Conservation (phyloP, 352 stramenopile species). For the Pythium phragmiticola region DNA sequence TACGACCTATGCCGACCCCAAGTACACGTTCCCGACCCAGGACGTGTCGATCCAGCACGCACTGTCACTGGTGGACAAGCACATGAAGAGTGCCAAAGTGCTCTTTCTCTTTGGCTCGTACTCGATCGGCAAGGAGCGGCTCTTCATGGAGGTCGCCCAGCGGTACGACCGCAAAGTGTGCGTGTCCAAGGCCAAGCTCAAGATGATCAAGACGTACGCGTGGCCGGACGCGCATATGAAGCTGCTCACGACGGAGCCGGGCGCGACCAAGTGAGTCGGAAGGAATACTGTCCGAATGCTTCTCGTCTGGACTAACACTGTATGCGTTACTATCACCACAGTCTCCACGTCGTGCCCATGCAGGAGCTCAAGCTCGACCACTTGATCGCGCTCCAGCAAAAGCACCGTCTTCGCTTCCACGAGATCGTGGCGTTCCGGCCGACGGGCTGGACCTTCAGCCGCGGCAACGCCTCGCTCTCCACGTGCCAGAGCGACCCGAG, state of each 20-base stretch:
- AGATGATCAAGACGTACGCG: slow-evolving; percentile 86
- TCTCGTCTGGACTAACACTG: too few relatives aligned
- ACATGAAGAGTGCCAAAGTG: slow-evolving; percentile 57
- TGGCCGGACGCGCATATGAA: slow-evolving; percentile 81
- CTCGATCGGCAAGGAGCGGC: slow-evolving; percentile 95
- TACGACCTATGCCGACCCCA: slow-evolving; percentile 96
- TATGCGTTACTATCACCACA: slow-evolving; percentile 18
- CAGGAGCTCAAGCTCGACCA: slow-evolving; percentile 93
- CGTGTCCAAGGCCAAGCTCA: slow-evolving; percentile 73
- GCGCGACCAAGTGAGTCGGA: slow-evolving; percentile 60
- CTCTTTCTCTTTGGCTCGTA: slow-evolving; percentile 97
- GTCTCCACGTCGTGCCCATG: slow-evolving; percentile 93
- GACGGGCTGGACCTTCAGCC: slow-evolving; percentile 90
- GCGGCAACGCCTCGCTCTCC: slow-evolving; percentile 48
- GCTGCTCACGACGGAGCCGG: slow-evolving; percentile 85
- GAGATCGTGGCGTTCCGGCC: slow-evolving; percentile 94
- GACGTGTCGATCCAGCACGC: slow-evolving; percentile 58
- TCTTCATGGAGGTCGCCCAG: slow-evolving; percentile 94
- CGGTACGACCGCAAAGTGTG: slow-evolving; percentile 71
- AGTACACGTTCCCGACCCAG: slow-evolving; percentile 94
- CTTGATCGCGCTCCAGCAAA: slow-evolving; percentile 54
- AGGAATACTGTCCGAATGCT: background rate
- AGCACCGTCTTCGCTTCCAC: slow-evolving; percentile 67
- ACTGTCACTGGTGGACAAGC: slow-evolving; percentile 59
- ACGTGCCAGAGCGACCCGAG: slow-evolving; percentile 77